Evolutionary conservation across 2,329 filamentous ascomycete genomes (phyloP), one percentile per base, ranked within the genome.

Genomic region (Nothophaeocryptopus gaeumannii): DNA sequence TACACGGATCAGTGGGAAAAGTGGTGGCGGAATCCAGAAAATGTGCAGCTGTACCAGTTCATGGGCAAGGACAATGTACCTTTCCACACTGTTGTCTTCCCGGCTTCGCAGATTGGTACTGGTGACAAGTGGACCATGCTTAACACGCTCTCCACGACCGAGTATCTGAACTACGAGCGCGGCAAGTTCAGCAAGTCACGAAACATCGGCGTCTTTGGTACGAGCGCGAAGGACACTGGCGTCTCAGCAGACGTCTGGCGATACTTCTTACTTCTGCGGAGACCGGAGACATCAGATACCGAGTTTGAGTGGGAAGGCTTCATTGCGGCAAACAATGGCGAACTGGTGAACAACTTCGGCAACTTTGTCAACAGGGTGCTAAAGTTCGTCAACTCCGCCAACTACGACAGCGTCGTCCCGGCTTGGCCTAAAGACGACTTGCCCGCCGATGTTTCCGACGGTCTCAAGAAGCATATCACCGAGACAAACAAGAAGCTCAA

Each of bases 131-230:
- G 91, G 91, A 96, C 89, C 41, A 88, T 86, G 81, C 80, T 95
- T 31, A 84, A 95, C 72, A 88, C 90, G 64, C 79, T 96, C 43
- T 93, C 88, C 8, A 91, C 90, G 1, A 93, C 90, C 1, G 91
- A 96, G 67, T 91, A 93, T 63, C 77, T 93, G 58, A 91, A 92
- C 73, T 93, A 93, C 64, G 88, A 93, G 69, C 82, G 83, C 53
- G 88, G 88, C 58, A 96, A 96, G 69, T 96, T 96, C 74, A 91
- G 86, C 67, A 96, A 96, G 72, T 93, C 88, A 43, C 81, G 89
- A 62, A 88, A 87, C 30, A 81, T 96, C 33, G 91, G 91, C 63
- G 91, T 96, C 1, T 96, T 96, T 64, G 91, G 91, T 43, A 91
- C 88, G 72, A 89, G 88, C 63, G 91, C 89, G 39, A 86, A 87